Conservation (phyloP, 306 rosid species). For the Trifolium repens region DNA sequence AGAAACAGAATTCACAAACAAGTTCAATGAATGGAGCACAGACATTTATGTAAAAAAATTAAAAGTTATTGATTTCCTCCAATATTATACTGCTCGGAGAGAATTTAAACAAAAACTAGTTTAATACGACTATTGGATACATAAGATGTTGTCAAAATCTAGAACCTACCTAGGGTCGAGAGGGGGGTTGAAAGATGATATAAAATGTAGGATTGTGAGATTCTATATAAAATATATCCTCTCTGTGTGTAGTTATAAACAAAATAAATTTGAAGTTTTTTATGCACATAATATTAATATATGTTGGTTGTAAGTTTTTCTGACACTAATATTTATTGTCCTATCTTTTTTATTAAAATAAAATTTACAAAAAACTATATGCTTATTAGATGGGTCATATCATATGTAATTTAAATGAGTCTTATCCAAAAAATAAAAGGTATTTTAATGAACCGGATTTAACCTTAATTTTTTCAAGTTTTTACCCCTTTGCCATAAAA, state of each 20-base stretch:
- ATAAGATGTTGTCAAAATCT: neutral
- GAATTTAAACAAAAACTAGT: conserved; percentile 20
- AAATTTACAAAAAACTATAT: neutral
- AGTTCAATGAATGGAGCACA: neutral
- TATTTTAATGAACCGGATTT: neutral
- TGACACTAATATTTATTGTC: neutral
- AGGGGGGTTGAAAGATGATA: neutral
- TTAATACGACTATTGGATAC: neutral
- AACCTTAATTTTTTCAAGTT: neutral
- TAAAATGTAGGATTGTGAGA: neutral
- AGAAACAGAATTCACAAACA: conserved; percentile 1
- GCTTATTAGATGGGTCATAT: neutral
- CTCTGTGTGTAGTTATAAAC: neutral
- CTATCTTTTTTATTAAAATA: neutral
- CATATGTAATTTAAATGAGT: neutral
- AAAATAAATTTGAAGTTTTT: neutral
- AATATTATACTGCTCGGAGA: neutral
- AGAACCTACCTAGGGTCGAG: neutral
- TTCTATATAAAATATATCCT: neutral
- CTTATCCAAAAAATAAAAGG: no score
- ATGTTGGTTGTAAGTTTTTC: neutral
- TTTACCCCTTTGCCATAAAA: neutral
- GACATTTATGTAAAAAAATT: neutral
- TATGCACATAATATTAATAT: neutral
- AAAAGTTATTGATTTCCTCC: neutral